Base-by-base conservation (phyloP, 2,329 filamentous ascomycete species). In the Microdochium paspali region DNA sequence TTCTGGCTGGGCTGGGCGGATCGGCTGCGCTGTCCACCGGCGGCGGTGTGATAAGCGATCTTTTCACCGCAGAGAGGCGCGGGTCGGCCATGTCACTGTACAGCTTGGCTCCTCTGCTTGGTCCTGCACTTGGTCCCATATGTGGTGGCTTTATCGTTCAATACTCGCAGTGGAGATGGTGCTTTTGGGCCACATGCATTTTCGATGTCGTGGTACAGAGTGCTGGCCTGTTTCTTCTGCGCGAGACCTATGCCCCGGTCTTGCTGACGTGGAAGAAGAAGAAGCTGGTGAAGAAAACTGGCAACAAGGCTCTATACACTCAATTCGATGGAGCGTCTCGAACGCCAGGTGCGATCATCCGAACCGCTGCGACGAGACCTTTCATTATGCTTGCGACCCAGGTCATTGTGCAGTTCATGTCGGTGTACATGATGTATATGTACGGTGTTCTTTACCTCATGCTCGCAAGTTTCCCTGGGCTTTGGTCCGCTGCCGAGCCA, bases 101-200 rank as follows among this genome's bases (percentile, higher is more conserved):
- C 64, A 77, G 70, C 45, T 68, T 85, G 1, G 76, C 75, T 1
- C 82, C 82, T 0, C 68, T 87, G 0, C 72, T 86, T 0, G 82
- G 82, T 0, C 82, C 82, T 1, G 80, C 81, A 1, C 64, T 85
- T 3, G 82, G 83, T 0, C 82, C 82, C 1, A 78, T 86, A 46
- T 77, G 76, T 1, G 82, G 82, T 18, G 82, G 79, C 0, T 85
- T 82, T 61, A 81, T 86, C 43, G 70, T 80, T 1, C 64, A 84
- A 55, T 69, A 76, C 58, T 79, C 75, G 7, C 80, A 74, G 1
- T 89, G 85, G 85, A 74, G 84, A 32, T 89, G 85, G 85, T 77
- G 80, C 7, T 89, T 88, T 66, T 86, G 77, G 65, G 71, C 79
- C 0, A 84, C 81, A 1, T 78, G 79, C 1, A 82, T 87, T 48